Evolutionary conservation across 768 basidiomycete genomes (phyloP).

Genomic region (Naematelia encephala): DNA sequence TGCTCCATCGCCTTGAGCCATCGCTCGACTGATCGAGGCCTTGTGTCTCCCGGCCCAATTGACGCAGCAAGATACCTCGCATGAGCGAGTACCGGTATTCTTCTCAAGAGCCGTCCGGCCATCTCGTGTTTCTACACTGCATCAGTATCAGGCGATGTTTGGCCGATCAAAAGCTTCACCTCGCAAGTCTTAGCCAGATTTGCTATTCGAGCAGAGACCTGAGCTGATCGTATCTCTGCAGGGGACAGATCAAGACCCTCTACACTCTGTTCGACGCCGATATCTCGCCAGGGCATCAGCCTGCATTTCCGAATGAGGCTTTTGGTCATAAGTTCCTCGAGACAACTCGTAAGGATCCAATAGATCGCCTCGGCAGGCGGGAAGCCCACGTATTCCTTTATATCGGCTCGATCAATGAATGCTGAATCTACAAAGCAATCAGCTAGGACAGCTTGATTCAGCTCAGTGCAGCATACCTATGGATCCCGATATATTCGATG

Average conservation of each 20-base stretch:
- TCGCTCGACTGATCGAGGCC: slow-evolving; percentile 55
- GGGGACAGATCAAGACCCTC: not conserved
- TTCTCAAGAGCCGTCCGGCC: slow-evolving; percentile 85
- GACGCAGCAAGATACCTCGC: slow-evolving; percentile 65
- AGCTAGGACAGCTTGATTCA: not conserved
- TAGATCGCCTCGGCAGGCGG: slow-evolving; percentile 90
- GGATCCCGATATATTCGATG: slow-evolving; percentile 88
- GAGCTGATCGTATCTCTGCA: slow-evolving; percentile 21
- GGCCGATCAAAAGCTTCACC: slow-evolving; percentile 63
- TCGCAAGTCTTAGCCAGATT: slow-evolving; percentile 71
- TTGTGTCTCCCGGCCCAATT: slow-evolving; percentile 42
- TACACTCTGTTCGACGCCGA: not conserved
- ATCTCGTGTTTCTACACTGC: slow-evolving; percentile 59
- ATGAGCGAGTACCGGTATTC: slow-evolving; percentile 90
- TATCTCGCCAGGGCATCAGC: not conserved
- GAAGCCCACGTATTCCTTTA: slow-evolving; percentile 88
- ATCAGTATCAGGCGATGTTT: too few species aligned
- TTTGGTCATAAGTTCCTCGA: slow-evolving; percentile 72
- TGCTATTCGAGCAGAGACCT: slow-evolving; percentile 61
- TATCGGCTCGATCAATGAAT: slow-evolving; percentile 94
- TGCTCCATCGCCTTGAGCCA: slow-evolving; percentile 86
- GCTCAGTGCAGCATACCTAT: slow-evolving; percentile 62
- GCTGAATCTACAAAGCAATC: slow-evolving; percentile 65
- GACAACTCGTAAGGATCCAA: slow-evolving; percentile 78
- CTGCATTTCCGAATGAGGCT: slow-evolving; percentile 61